Base-by-base conservation (phyloP, 371 early-diverging fungal genomes). In the Dichotomocladium elegans region DNA sequence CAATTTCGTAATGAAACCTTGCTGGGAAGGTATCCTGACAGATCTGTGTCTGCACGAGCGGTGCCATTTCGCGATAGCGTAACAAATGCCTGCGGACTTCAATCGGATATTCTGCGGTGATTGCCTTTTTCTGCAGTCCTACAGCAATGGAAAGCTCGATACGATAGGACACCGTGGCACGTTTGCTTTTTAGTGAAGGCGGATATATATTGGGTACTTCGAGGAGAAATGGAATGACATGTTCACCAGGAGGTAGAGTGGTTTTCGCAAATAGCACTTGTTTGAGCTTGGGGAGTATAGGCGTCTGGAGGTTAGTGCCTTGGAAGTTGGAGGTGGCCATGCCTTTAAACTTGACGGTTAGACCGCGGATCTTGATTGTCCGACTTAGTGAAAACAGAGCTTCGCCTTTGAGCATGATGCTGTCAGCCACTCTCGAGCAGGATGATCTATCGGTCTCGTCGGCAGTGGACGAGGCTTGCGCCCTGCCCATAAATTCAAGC, bases 1-100 rank as follows among this genome's bases (percentile, higher is more conserved):
- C 55, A 28, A 63, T 58, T 41, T 63, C 59, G 42, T 58, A 63
- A 37, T 63, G 63, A 30, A 63, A 63, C 40, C 54, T 55, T 6
- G 58, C 58, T 3, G 63, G 63, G 11, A 63, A 29, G 3, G 63
- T 63, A 37, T 48, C 42, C 29, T 63, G 35, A 21, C 47, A 54
- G 2, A 63, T n/a, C 19, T 47, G 45, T 5, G 55, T 47, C 37
- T 63, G 55, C 5, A 58, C 44, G 6, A 55, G 14, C 14, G 37
- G n/a, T 37, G n/a, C 47, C 22, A 51, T 27, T 19, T 58, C 51
- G 8, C 34, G 31, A n/a, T 48, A 58, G 6, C 55, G 52, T 22
- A 63, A 30, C 37, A 55, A 42, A 40, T 58, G 58, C 26, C 58
- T 25, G 4, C 63, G 55, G 22, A 63, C 15, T 14, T 45, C 41